Percentiles rank a stretch among this genome's conserved stretches.
phyloP scores from a whole-genome alignment of 225 moss, liverwort and hornwort genomes.

The Bryum argenteum region DNA sequence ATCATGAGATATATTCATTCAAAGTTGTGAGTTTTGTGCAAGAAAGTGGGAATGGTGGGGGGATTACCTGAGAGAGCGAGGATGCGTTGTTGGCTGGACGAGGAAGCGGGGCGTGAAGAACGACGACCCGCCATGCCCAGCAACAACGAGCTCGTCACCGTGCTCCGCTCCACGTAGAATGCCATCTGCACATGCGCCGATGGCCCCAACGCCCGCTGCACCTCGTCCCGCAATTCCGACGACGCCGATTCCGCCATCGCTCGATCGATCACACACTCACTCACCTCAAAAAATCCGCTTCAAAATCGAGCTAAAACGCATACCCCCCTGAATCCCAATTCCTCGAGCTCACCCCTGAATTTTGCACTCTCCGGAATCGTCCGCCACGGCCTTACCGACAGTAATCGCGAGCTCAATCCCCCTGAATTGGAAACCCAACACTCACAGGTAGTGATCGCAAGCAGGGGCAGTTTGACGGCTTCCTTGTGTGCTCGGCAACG shows the following conservation, averaged over 20 bases:
- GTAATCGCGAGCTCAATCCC: no score
- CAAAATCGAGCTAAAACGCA: background rate
- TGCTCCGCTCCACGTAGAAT: slow-evolving; percentile 75
- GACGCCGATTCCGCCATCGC: slow-evolving; percentile 37
- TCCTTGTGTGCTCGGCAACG: background rate
- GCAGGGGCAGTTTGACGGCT: background rate
- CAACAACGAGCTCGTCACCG: slow-evolving; percentile 55
- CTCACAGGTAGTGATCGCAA: background rate
- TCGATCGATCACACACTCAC: background rate
- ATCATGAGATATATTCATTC: no score
- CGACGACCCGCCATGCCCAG: slow-evolving; percentile 60
- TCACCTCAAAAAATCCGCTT: background rate
- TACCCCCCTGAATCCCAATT: background rate
- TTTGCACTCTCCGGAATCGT: no score
- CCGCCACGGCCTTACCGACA: no score
- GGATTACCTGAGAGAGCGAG: slow-evolving; percentile 71
- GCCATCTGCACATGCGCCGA: slow-evolving; percentile 75
- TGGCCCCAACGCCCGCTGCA: slow-evolving; percentile 56
- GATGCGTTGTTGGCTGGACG: slow-evolving; percentile 80
- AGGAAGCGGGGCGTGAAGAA: slow-evolving; percentile 39
- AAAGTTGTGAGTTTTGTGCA: no score
- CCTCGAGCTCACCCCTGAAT: background rate
- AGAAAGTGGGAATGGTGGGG: background rate
- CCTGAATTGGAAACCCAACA: background rate
- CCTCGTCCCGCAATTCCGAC: slow-evolving; percentile 43